Evolutionary conservation across 2,329 filamentous ascomycete genomes (phyloP).

Genomic region (Dactylonectria estremocensis): DNA sequence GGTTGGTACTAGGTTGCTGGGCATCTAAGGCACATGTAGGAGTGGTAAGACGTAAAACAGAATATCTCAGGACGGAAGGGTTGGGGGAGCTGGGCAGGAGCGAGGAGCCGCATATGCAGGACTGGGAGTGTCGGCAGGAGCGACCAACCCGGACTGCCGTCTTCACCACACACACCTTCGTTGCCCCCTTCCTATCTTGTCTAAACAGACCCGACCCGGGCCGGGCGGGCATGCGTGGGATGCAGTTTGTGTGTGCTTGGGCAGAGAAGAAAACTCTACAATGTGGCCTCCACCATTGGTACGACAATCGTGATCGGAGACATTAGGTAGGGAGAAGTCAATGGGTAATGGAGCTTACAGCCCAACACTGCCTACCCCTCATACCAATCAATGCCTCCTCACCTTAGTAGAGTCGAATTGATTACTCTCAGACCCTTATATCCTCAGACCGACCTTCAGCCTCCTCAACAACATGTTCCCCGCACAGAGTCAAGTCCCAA

Average conservation of each 20-base stretch:
- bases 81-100: conserved; percentile 34
- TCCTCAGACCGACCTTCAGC: conserved; percentile 13
- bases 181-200: conserved; percentile 17
- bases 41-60: not conserved
- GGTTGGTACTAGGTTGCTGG: conserved; percentile 1
- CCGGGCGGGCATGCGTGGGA: conserved; percentile 33
- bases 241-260: conserved; percentile 10
- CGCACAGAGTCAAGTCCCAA: conserved; percentile 6
- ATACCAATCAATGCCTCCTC: not conserved
- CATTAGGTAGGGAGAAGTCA: not conserved
- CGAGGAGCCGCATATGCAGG: conserved; percentile 37
- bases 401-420: not conserved
- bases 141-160: conserved; percentile 36
- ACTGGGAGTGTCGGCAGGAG: conserved; percentile 16
- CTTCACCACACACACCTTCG: conserved; percentile 34
- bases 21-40: conserved; percentile 1
- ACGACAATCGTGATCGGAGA: not conserved
- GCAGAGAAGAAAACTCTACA: conserved; percentile 2
- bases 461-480: conserved; percentile 23
- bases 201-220: conserved; percentile 30
- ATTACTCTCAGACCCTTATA: conserved; percentile 15
- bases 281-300: not conserved
- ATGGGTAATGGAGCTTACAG: not conserved
- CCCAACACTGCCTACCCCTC: not conserved
- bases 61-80: conserved; percentile 14